Conservation (phyloP, 2,329 filamentous ascomycete genomes). For the Xylaria sp. region DNA sequence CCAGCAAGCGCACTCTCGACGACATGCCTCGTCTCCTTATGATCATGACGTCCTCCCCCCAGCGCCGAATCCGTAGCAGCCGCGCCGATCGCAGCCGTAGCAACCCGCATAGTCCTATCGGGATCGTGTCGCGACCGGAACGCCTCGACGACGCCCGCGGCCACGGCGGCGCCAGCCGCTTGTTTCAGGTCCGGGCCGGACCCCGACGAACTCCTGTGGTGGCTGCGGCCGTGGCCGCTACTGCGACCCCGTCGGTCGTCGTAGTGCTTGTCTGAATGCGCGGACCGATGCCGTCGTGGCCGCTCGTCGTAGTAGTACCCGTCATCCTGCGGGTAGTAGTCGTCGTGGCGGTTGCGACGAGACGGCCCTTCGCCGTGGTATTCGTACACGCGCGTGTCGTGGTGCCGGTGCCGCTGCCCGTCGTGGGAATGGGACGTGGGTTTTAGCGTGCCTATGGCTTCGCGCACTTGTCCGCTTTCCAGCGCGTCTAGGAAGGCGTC, state of each 20-base stretch:
- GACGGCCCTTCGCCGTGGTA: conserved; percentile 17
- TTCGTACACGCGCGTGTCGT: conserved; percentile 6
- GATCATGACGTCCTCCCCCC: conserved; percentile 7
- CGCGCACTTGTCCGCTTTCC: conserved; percentile 21
- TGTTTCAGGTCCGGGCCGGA: conserved; percentile 36
- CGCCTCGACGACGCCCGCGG: conserved; percentile 42
- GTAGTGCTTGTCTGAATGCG: conserved; percentile 19
- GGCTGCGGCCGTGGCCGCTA: conserved; percentile 3
- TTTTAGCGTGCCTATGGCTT: conserved; percentile 12
- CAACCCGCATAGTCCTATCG: conserved; percentile 38
- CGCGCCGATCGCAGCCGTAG: conserved; percentile 44
- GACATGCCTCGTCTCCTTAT: conserved; percentile 38
- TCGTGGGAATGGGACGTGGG: conserved; percentile 10
- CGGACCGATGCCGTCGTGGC: conserved; percentile 24
- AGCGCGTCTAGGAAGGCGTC: conserved; percentile 26
- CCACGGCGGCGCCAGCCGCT: conserved; percentile 41
- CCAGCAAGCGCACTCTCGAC: conserved; percentile 43
- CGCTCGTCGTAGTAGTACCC: conserved; percentile 1
- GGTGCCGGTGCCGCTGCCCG: conserved; percentile 17
- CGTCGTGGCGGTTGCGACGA: conserved; percentile 23
- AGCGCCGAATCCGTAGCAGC: conserved; percentile 43
- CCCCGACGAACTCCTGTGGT: conserved; percentile 7
- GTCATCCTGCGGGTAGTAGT: conserved; percentile 11
- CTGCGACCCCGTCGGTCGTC: conserved; percentile 13
- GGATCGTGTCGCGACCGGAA: conserved; percentile 39